These are phyloP conservation scores for Helichrysum umbraculigerum DNA, from an alignment of 129 eudicot genomes.

Conservation along the genomic window DNA sequence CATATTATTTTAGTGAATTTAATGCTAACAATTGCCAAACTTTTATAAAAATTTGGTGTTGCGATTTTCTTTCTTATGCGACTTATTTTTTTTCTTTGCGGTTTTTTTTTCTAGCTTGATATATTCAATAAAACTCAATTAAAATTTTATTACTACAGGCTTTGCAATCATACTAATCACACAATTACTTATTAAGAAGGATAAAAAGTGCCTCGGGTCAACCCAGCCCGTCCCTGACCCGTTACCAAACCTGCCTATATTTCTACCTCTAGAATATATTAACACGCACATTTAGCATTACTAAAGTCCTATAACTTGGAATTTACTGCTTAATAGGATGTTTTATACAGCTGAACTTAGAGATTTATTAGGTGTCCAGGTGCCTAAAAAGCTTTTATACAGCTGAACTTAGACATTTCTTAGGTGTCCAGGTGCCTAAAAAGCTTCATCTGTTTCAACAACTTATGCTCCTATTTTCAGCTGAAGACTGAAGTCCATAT, in stretches of 20 bases:
- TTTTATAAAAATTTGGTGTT: no score
- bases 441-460: background rate
- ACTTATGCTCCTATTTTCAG: background rate
- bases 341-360: background rate
- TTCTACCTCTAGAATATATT: background rate
- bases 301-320: background rate
- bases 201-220: background rate
- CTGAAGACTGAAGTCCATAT: background rate
- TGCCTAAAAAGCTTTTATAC: background rate
- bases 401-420: background rate
- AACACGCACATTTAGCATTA: background rate
- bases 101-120: background rate
- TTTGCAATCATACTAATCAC: background rate
- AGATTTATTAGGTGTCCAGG: background rate
- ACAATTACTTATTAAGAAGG: background rate
- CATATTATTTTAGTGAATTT: background rate
- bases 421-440: background rate
- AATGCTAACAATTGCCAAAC: background rate
- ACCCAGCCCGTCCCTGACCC: background rate
- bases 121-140: background rate
- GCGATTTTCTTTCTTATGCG: no score
- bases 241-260: background rate
- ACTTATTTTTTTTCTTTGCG: no score
- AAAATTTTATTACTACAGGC: background rate
- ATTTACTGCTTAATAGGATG: background rate